Percentiles rank a stretch among this genome's conserved stretches.
Evolutionary conservation across 2,329 filamentous ascomycete genomes (phyloP).

Genomic region (Fusarium humuli): DNA sequence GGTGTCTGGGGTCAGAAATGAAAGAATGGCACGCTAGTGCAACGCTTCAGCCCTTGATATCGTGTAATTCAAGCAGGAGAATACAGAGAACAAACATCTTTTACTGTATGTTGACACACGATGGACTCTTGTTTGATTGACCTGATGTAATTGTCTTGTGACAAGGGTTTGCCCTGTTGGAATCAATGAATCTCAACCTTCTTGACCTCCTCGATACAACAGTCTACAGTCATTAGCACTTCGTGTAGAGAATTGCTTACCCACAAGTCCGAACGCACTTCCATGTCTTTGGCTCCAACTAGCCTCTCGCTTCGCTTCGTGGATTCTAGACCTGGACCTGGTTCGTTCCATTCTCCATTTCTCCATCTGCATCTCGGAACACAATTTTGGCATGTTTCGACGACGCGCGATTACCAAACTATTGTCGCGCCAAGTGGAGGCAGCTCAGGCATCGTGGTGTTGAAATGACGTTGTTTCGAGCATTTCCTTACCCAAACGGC

Average conservation of each 20-base stretch:
- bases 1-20: constrained; percentile 2
- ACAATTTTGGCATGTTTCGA: constrained; percentile 33
- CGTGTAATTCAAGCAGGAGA: neutral
- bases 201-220: neutral
- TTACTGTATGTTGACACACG: neutral
- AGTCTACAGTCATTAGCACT: neutral
- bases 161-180: neutral
- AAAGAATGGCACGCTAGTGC: neutral
- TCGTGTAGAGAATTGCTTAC: neutral
- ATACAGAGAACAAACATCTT: neutral
- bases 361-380: neutral
- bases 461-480: constrained; percentile 40
- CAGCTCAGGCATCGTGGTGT: constrained; percentile 14
- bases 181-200: neutral
- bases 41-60: neutral
- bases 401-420: constrained; percentile 26
- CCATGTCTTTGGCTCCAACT: neutral
- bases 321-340: constrained; percentile 28
- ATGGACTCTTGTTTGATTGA: neutral
- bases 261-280: neutral
- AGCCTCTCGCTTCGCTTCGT: neutral
- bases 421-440: constrained; percentile 43
- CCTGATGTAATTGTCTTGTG: neutral
- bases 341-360: constrained; percentile 9
- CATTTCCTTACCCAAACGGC: constrained; percentile 25